A percentile compares a stretch with the other conserved stretches of the same genome.
Evolutionary conservation across 2,329 filamentous ascomycete species (phyloP).

Genomic region (Penicillium sp.): DNA sequence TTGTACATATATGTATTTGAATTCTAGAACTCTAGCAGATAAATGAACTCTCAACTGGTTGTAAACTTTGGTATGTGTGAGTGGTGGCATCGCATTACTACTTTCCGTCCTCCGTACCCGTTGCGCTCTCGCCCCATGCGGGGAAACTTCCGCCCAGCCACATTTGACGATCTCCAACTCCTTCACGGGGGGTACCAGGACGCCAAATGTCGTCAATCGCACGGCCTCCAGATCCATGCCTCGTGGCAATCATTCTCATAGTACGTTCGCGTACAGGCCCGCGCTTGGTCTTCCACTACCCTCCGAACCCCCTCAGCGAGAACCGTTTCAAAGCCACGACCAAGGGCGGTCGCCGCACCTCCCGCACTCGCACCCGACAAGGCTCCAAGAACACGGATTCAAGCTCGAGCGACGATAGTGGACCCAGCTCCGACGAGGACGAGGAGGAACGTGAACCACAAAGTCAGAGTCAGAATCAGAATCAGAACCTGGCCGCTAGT

Average conservation of each 20-base stretch:
- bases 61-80: background rate
- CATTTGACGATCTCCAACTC: constrained; percentile 18
- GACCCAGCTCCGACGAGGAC: constrained; percentile 43
- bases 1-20: constrained; percentile 22
- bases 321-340: constrained; percentile 37
- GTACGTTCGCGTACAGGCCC: constrained; percentile 77
- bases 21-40: background rate
- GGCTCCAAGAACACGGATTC: constrained; percentile 39
- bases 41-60: background rate
- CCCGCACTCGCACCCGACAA: constrained; percentile 33
- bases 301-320: constrained; percentile 55
- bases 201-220: constrained; percentile 47
- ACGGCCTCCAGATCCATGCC: constrained; percentile 55
- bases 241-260: constrained; percentile 72
- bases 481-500: background rate
- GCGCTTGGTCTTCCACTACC: constrained; percentile 84
- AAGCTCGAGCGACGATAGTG: constrained; percentile 41
- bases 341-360: constrained; percentile 35
- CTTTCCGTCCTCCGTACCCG: background rate
- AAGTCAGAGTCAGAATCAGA: constrained; percentile 17
- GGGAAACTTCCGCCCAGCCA: constrained; percentile 24
- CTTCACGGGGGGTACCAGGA: constrained; percentile 9
- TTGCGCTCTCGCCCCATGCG: constrained; percentile 15
- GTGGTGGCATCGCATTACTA: no score
- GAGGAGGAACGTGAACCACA: constrained; percentile 32